Conservation (phyloP, 2,329 filamentous ascomycete species). For the Paraconiothyrium brasiliense region DNA sequence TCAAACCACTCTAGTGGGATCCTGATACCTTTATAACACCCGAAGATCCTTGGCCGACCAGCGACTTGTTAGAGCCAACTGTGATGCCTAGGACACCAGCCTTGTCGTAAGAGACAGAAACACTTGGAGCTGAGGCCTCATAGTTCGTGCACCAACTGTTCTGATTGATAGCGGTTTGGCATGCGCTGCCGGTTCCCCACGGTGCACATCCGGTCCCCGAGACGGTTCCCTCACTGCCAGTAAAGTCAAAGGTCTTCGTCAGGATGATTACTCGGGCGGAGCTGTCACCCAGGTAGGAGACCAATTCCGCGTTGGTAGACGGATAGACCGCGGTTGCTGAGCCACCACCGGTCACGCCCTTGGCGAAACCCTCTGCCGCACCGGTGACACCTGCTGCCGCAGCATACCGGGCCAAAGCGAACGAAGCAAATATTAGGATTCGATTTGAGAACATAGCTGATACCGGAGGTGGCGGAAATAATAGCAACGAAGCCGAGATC, state of each 20-base stretch:
- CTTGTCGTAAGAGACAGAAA: conserved; percentile 42
- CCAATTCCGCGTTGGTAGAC: conserved; percentile 25
- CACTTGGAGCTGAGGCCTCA: conserved; percentile 18
- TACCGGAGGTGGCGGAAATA: no score
- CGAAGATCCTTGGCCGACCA: conserved; percentile 51
- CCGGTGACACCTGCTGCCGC: not conserved
- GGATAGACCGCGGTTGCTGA: conserved; percentile 24
- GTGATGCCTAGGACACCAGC: conserved; percentile 36
- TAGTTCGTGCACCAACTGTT: conserved; percentile 29
- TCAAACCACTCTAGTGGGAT: no score
- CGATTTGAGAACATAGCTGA: no score
- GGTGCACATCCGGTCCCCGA: conserved; percentile 52
- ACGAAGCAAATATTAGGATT: no score
- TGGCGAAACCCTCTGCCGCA: not conserved
- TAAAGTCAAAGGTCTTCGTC: conserved; percentile 37
- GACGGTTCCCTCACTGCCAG: conserved; percentile 31
- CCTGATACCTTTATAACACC: conserved; percentile 43
- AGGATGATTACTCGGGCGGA: conserved; percentile 50
- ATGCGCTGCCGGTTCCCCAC: conserved; percentile 58
- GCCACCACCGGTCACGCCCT: conserved; percentile 24
- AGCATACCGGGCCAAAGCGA: no score
- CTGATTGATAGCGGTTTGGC: conserved; percentile 67
- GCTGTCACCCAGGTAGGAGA: conserved; percentile 37
- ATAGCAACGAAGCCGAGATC: no score
- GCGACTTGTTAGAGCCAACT: conserved; percentile 52